Evolutionary conservation across 306 rosid genomes (phyloP).

Genomic region (Echinosophora koreensis): DNA sequence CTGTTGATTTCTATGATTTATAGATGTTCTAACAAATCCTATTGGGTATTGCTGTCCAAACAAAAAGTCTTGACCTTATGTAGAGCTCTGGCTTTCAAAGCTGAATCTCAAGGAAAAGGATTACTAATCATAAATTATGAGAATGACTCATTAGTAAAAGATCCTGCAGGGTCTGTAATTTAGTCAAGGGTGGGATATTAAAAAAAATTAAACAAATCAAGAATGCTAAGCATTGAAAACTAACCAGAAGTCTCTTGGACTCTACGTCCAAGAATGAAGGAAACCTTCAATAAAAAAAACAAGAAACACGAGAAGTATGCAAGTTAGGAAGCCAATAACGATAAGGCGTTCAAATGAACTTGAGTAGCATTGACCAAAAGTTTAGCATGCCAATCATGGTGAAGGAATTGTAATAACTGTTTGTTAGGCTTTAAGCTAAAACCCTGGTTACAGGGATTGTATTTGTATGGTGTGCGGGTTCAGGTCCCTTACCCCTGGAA

Average conservation of each 20-base stretch:
- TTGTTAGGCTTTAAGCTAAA: conserved; percentile 21
- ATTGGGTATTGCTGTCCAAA: neutral
- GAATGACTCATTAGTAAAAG: neutral
- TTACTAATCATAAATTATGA: too few relatives aligned
- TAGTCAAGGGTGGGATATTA: too few relatives aligned
- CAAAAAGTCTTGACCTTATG: neutral
- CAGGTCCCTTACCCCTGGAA: neutral
- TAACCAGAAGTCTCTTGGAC: neutral
- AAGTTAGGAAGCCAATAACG: neutral
- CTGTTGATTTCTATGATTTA: too few relatives aligned
- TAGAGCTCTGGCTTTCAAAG: neutral
- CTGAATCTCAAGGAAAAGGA: too few relatives aligned
- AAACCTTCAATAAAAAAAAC: neutral
- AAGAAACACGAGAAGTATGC: neutral
- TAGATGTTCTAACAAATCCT: neutral
- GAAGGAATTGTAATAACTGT: conserved; percentile 25
- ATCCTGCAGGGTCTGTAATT: neutral
- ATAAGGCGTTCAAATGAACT: neutral
- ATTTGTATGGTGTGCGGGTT: conserved; percentile 29
- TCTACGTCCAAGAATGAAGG: neutral
- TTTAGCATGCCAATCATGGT: conserved; percentile 8
- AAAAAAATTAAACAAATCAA: neutral
- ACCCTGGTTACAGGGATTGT: conserved; percentile 16
- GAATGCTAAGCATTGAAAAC: neutral
- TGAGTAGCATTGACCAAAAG: conserved; percentile 25